Conservation (phyloP, 2,329 filamentous ascomycete genomes). For the Fusarium illudens region DNA sequence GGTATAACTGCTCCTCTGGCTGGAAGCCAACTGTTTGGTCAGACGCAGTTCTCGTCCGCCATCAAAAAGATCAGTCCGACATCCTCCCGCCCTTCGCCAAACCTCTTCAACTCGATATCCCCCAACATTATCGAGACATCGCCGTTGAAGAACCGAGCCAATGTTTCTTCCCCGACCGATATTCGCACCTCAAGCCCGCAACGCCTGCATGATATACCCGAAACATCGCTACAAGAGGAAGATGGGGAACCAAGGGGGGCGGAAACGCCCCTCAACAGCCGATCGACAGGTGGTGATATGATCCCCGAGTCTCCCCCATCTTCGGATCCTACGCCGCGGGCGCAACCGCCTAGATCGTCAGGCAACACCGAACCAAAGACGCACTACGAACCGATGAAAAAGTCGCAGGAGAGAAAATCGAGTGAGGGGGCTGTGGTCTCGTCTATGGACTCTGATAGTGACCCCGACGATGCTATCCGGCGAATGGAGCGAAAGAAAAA, state of each 20-base stretch:
- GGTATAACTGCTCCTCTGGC: slow-evolving; percentile 48
- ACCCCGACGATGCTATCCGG: slow-evolving; percentile 48
- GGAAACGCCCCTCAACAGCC: slow-evolving; percentile 41
- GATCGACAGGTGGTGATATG: slow-evolving; percentile 42
- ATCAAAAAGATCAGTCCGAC: slow-evolving; percentile 62
- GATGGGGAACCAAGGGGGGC: slow-evolving; percentile 25
- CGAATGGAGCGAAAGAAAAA: slow-evolving; percentile 48
- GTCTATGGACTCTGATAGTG: slow-evolving; percentile 43
- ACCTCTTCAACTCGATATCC: slow-evolving; percentile 57
- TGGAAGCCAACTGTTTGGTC: slow-evolving; percentile 61
- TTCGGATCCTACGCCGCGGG: slow-evolving; percentile 33
- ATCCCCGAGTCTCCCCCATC: slow-evolving; percentile 51
- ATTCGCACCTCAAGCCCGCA: slow-evolving; percentile 54
- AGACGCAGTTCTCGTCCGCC: slow-evolving; percentile 64
- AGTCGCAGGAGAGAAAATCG: slow-evolving; percentile 55
- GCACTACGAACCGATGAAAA: slow-evolving; percentile 56
- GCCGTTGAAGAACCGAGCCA: slow-evolving; percentile 59
- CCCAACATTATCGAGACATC: slow-evolving; percentile 56
- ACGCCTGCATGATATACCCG: slow-evolving; percentile 44
- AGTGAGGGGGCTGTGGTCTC: slow-evolving; percentile 38
- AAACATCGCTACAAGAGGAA: slow-evolving; percentile 38
- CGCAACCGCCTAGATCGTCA: slow-evolving; percentile 33
- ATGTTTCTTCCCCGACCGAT: slow-evolving; percentile 56
- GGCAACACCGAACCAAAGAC: slow-evolving; percentile 47
- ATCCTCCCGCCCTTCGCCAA: slow-evolving; percentile 65